These are phyloP conservation scores for Euphorbia peplus DNA, from an alignment of 345 rosid species.

Conservation along the genomic window DNA sequence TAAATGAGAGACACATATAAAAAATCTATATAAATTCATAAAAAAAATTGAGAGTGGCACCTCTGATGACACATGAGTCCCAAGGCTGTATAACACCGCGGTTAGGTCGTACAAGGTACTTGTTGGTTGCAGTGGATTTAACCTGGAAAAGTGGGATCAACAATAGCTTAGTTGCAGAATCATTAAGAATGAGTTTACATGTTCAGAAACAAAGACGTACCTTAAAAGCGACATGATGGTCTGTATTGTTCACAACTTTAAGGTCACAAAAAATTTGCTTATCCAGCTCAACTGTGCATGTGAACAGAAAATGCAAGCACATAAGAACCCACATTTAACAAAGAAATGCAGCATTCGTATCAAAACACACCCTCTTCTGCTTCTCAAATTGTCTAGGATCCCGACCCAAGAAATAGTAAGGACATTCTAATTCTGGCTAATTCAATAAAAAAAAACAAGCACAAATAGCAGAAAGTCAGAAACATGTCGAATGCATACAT, in stretches of 20 bases:
- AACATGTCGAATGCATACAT: background rate
- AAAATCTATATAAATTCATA: background rate
- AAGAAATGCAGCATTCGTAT: background rate
- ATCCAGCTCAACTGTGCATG: slow-evolving; percentile 62
- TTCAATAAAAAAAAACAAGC: background rate
- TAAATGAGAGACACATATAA: background rate
- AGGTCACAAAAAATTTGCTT: slow-evolving; percentile 71
- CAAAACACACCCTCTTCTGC: background rate
- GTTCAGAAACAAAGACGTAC: slow-evolving; percentile 23
- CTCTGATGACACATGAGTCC: slow-evolving; percentile 71
- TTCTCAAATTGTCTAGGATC: background rate
- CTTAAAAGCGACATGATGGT: slow-evolving; percentile 75
- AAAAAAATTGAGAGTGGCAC: slow-evolving; percentile 32
- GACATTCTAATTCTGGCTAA: background rate
- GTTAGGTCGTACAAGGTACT: slow-evolving; percentile 96
- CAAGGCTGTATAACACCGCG: slow-evolving; percentile 77
- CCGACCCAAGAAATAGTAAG: background rate
- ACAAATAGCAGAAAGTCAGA: background rate
- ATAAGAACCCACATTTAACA: background rate
- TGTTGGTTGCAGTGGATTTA: slow-evolving; percentile 93
- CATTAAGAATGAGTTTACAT: background rate
- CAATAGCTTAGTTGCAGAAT: background rate
- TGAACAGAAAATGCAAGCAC: slow-evolving; percentile 21
- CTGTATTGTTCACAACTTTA: slow-evolving; percentile 70
- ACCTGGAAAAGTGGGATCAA: slow-evolving; percentile 44